phyloP scores from a whole-genome alignment of 345 rosid species.

The Moricandia arvensis region DNA sequence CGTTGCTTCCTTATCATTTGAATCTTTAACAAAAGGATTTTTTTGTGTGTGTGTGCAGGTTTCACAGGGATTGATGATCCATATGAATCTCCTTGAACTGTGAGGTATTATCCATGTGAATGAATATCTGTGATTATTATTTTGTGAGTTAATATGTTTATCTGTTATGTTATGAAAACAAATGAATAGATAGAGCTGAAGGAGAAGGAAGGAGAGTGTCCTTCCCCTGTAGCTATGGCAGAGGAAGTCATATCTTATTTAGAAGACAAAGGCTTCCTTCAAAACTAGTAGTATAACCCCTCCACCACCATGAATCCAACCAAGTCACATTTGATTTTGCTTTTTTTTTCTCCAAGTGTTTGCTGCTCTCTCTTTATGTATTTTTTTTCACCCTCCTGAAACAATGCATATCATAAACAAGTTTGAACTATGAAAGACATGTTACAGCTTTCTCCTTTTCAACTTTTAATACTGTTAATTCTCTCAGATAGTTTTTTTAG shows the following conservation, averaged over 20 bases:
- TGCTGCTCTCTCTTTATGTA: not conserved
- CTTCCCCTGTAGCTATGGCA: slow-evolving; percentile 68
- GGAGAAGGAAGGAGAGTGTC: slow-evolving; percentile 67
- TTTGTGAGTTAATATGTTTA: not conserved
- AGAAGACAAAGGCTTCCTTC: slow-evolving; percentile 73
- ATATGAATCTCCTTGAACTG: slow-evolving; percentile 75
- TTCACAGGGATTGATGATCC: slow-evolving; percentile 97
- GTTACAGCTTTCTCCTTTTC: not conserved
- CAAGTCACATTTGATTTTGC: slow-evolving; percentile 2
- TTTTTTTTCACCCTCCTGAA: not conserved
- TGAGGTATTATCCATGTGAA: slow-evolving; percentile 51
- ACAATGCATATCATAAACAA: not conserved
- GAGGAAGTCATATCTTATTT: slow-evolving; percentile 66
- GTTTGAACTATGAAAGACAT: slow-evolving; percentile 8
- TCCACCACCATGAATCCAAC: slow-evolving; percentile 15
- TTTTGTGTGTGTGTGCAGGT: slow-evolving; percentile 44
- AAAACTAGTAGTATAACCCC: slow-evolving; percentile 34
- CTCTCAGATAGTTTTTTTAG: too few species aligned
- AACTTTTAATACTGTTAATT: not conserved
- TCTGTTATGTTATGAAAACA: slow-evolving; percentile 7
- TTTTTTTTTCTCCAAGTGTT: not conserved
- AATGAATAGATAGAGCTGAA: slow-evolving; percentile 60
- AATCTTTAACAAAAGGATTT: not conserved
- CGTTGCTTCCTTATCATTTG: not conserved
- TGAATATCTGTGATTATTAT: not conserved